Percentiles rank a stretch among this genome's conserved stretches.
Evolutionary conservation across 345 rosid species (phyloP).

Genomic region (Pugionium cornutum): DNA sequence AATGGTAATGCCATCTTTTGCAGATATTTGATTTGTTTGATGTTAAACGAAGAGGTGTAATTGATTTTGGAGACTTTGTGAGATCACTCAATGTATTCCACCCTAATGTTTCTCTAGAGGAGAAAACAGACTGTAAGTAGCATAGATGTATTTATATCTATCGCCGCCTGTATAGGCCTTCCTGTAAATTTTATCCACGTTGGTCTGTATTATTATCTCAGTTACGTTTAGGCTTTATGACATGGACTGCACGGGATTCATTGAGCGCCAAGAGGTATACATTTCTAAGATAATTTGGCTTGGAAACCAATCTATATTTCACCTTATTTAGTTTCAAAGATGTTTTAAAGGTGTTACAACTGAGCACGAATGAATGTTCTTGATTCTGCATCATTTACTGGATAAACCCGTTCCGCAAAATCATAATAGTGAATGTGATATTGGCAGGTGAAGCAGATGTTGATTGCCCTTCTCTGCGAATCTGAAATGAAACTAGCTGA

Average conservation of each 20-base stretch:
- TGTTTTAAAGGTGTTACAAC: neutral
- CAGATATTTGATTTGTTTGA: slow-evolving; percentile 84
- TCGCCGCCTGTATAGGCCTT: neutral
- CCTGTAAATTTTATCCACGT: slow-evolving; percentile 21
- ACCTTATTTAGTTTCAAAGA: neutral
- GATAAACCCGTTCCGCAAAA: neutral
- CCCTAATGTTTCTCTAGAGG: slow-evolving; percentile 77
- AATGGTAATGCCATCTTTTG: neutral
- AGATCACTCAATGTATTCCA: slow-evolving; percentile 88
- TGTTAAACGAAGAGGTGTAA: slow-evolving; percentile 79
- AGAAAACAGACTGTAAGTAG: slow-evolving; percentile 82
- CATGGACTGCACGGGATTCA: slow-evolving; percentile 81
- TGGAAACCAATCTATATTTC: neutral
- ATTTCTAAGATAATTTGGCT: neutral
- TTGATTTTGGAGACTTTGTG: slow-evolving; percentile 95
- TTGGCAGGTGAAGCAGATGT: slow-evolving; percentile 90
- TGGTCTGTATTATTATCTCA: slow-evolving; percentile 41
- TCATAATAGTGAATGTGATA: slow-evolving; percentile 36
- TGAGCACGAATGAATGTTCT: neutral
- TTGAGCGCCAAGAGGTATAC: slow-evolving; percentile 87
- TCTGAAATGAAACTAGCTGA: slow-evolving; percentile 96
- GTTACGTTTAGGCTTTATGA: slow-evolving; percentile 92
- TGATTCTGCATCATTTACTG: too few relatives aligned
- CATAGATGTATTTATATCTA: neutral
- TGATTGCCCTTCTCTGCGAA: slow-evolving; percentile 93